Evolutionary conservation across 805 yeast species (phyloP), one percentile per base, ranked within the genome.

Genomic region (Teunomyces pallodes): DNA sequence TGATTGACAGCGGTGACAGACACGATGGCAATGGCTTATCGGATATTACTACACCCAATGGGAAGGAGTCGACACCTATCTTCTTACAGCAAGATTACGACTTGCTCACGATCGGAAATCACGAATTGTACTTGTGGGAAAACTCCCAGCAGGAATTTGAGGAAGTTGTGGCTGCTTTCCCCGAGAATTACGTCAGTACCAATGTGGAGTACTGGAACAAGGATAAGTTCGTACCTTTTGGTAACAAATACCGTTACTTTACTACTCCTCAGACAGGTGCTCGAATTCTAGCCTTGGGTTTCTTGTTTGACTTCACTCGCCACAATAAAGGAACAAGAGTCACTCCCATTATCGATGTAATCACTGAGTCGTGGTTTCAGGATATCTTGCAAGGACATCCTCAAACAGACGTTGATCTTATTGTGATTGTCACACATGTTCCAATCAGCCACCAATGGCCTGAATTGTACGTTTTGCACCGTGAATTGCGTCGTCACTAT

Each of bases 11-110:
- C 0, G 98, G 98, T 4, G 98, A 92, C 65, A 83, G 89, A 52
- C 96, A 89, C 57, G 98, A 92, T 64, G 98, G 98, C 0, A 91
- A 90, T 61, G 98, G 98, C 0, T 67, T 90, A 9, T 78, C 89
- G 35, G 97, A 92, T 67, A 82, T 86, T 10, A 85, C 96, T 0
- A 46, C 30, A 2, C 88, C 92, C 2, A 86, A 85, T 60, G 98
- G 97, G 0, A 57, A 67, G 4, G 64, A 72, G 12, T 80, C 94
- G 0, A 77, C 83, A 26, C 74, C 75, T 1, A 75, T 91, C 0
- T 87, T 91, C 62, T 78, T 77, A 54, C 68, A 74, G 48, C 75
- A 80, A 50, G 83, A 86, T 46, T 87, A 86, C 57, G 97, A 92
- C 63, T 61, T 92, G 35, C 66, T 91, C 29, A 86, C 96, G 0